Evolutionary conservation across 179 eudicot species (phyloP).

Genomic region (Gypsophila paniculata): DNA sequence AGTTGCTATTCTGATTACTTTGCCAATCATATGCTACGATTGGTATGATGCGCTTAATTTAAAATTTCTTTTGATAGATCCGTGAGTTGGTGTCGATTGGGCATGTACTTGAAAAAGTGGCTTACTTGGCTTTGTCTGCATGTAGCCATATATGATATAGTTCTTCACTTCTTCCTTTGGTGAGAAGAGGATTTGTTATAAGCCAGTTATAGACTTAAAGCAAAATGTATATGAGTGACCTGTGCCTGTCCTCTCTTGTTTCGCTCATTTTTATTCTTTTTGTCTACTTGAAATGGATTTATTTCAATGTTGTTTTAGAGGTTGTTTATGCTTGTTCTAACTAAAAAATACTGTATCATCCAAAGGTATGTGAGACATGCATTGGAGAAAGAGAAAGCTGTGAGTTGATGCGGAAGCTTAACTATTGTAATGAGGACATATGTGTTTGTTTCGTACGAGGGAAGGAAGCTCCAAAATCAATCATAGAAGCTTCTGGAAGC

Average conservation of each 20-base stretch:
- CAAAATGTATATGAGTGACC: background rate
- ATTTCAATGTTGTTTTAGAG: background rate
- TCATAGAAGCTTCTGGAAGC: conserved; percentile 72
- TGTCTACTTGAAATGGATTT: background rate
- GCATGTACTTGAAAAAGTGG: background rate
- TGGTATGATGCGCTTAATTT: background rate
- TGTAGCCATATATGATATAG: background rate
- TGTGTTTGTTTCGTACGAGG: conserved; percentile 75
- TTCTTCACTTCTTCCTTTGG: background rate
- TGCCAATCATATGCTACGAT: background rate
- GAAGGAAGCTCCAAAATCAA: conserved; percentile 87
- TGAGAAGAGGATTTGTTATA: background rate
- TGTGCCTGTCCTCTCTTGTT: background rate
- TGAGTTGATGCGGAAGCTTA: conserved; percentile 76
- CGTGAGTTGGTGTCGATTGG: background rate
- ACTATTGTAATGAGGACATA: conserved; percentile 83
- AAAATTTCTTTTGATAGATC: background rate
- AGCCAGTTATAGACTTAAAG: background rate
- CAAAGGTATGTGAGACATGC: conserved; percentile 84
- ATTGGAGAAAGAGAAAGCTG: conserved; percentile 92
- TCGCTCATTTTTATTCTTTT: background rate
- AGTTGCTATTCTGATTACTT: background rate
- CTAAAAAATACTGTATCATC: conserved; percentile 10
- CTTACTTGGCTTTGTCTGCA: background rate
- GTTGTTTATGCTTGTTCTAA: conserved; percentile 17